Evolutionary conservation across 495 filamentous ascomycete genomes (phyloP), one percentile per base, ranked within the genome.

Genomic region (Penicillium bialowiezense): DNA sequence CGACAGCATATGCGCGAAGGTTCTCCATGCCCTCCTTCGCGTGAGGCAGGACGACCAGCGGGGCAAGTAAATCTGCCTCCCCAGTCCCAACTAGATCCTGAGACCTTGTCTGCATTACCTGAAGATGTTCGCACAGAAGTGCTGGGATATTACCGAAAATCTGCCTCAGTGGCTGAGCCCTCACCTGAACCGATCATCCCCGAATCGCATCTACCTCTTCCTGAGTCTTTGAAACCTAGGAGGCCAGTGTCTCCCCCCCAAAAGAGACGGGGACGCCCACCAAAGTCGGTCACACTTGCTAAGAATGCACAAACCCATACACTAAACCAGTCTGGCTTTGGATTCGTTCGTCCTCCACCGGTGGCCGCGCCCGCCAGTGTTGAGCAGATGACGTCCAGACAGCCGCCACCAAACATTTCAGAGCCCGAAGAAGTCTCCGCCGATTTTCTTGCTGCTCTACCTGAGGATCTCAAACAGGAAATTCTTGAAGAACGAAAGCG

Each of bases 61-160:
- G 47, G 36, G 3, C 21, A 47, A 3, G 39, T 62, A n/a, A 51
- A 60, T 12, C 55, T 78, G 33, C 74, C 76, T 17, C 67, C 69
- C 18, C 71, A 75, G 32, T 75, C 84, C 52, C 81, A 89, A 52
- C 63, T 91, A 18, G 88, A 92, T 59, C 82, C 79, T 1, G 86
- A 89, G 39, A 80, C 83, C 10, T 81, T 96, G 46, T 77, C 83
- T 26, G 87, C 88, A 1, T 73, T 97, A 5, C 91, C 91, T 1
- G 84, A 86, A 35, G 89, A 93, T 50, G 80, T 97, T 54, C 85
- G 90, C 48, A 81, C 84, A 15, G 91, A 96, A 60, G 72, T 95
- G 7, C 69, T 92, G 6, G 80, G 77, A 3, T 85, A 84, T 41
- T 93, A 95, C 62, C 60, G 62, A 0, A 59, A 54, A 7, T 46